These are phyloP conservation scores for Elsinoe ampelina DNA, from an alignment of 2,329 filamentous ascomycete species.

Conservation along the genomic window DNA sequence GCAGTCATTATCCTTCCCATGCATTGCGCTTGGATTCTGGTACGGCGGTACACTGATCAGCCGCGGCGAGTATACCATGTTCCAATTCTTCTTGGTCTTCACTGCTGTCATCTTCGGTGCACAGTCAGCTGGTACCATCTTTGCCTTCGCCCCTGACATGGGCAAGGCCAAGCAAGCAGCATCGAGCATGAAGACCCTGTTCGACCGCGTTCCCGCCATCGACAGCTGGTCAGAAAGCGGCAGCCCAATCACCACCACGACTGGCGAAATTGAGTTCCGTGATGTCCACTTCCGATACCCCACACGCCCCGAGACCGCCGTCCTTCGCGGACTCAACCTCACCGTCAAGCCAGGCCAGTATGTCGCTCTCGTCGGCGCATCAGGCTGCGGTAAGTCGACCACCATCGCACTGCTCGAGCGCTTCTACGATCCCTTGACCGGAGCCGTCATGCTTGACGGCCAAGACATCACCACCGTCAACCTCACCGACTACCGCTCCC, in stretches of 20 bases:
- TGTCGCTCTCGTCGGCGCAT: constrained; percentile 84
- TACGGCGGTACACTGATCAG: constrained; percentile 74
- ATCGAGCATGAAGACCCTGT: constrained; percentile 67
- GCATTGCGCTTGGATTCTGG: constrained; percentile 85
- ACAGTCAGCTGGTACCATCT: constrained; percentile 82
- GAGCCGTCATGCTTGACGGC: constrained; percentile 72
- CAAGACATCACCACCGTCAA: constrained; percentile 73
- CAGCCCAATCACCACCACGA: constrained; percentile 50
- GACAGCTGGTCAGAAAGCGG: constrained; percentile 72
- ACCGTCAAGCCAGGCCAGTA: constrained; percentile 69
- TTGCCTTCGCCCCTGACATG: constrained; percentile 86
- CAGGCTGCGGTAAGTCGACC: constrained; percentile 88
- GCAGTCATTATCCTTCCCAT: constrained; percentile 75
- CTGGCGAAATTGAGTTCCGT: constrained; percentile 78
- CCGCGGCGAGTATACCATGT: constrained; percentile 60
- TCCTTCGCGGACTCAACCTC: constrained; percentile 74
- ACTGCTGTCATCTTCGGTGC: constrained; percentile 80
- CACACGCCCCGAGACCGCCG: constrained; percentile 81
- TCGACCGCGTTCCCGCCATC: constrained; percentile 72
- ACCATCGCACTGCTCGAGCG: constrained; percentile 86
- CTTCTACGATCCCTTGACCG: constrained; percentile 82
- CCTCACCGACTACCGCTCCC: constrained; percentile 73
- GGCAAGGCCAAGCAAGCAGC: constrained; percentile 84
- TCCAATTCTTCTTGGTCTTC: constrained; percentile 91
- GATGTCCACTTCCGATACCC: constrained; percentile 93